Base-by-base conservation (phyloP, 306 rosid species). In the Trifolium subterraneum region DNA sequence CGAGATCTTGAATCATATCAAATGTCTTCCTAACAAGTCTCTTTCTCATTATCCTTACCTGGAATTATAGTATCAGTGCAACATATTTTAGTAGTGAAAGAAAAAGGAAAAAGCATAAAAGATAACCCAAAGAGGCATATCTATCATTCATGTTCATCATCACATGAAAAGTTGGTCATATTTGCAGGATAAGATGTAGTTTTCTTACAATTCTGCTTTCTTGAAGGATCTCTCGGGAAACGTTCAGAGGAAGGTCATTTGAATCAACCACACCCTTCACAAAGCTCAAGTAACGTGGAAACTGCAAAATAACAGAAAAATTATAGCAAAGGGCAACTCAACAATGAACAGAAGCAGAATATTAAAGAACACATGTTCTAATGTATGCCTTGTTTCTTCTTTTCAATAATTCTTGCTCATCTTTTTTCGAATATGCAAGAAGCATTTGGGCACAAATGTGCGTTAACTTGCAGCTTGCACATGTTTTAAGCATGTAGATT, bases 21-120 rank as follows among this genome's bases (percentile, higher is more conserved):
- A 92, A 95, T 68, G 98, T 79, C 85, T 95, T 95, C 86, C 99
- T 83, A 45, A 95, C 96, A 23, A 95, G 97, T 84, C 99, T 87
- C 87, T 95, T 95, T 76, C 98, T 92, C 99, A 95, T 95, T 82
- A 95, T 95, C 76, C 99, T 84, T 50, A 95, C 98, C 99, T 95
- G 90, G 74, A 82, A 84, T 73, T 50, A 52, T 25, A 58, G 54
- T 2, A 75, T 55, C 0, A 41, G 25, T 68, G 29, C 23, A 4
- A 64, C 50, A 67, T 50, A 66, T 33, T 62, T 33, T 4, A 3
- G 62, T n/a, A 51, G 51, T 27, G n/a, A 51, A 6, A 42, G 14
- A 7, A 9, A 7, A 69, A 44, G 5, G 20, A 55, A 70, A 72
- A 59, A 41, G 35, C 41, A 36, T 29, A 73, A 15, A 63, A 10